Conservation (phyloP, 1,284 basidiomycete genomes). For the Fomitiporia mediterranea region DNA sequence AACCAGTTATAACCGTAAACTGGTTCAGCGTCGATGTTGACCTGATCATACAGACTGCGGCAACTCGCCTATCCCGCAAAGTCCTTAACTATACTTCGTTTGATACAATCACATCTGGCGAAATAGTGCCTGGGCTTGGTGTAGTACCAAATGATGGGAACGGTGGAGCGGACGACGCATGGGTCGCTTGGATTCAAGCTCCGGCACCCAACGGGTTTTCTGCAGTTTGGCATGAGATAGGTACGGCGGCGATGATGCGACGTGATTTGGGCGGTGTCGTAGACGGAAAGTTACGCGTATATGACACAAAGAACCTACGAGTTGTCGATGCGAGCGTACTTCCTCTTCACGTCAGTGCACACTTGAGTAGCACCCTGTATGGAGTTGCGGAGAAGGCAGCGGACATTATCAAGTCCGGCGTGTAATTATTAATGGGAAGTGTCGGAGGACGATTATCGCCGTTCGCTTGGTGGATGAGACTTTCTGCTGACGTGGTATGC, state of each 20-base stretch:
- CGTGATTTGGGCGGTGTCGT: constrained; percentile 39
- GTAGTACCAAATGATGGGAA: constrained; percentile 9
- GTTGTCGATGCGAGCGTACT: constrained; percentile 23
- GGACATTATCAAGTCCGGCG: constrained; percentile 34
- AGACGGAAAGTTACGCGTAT: constrained; percentile 29
- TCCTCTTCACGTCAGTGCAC: constrained; percentile 22
- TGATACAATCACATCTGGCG: constrained; percentile 10
- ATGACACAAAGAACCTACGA: constrained; percentile 21
- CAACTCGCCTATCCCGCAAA: constrained; percentile 40
- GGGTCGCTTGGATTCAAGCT: constrained; percentile 21
- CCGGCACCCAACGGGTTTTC: constrained; percentile 10
- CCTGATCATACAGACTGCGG: constrained; percentile 46
- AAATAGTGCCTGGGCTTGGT: constrained; percentile 2
- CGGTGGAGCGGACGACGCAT: constrained; percentile 20
- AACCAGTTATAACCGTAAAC: constrained; percentile 43
- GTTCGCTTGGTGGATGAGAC: no score
- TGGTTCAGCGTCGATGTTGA: constrained; percentile 47
- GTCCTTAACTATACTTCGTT: constrained; percentile 39
- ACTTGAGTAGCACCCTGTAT: constrained; percentile 33
- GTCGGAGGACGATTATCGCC: no score
- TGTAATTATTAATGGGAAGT: no score
- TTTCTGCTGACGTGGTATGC: no score
- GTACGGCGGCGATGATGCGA: constrained; percentile 39
- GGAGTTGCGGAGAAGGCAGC: constrained; percentile 48
- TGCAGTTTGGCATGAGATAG: constrained; percentile 35